These are phyloP conservation scores for Crataegus laevigata DNA, from an alignment of 306 rosid genomes.

Conservation along the genomic window DNA sequence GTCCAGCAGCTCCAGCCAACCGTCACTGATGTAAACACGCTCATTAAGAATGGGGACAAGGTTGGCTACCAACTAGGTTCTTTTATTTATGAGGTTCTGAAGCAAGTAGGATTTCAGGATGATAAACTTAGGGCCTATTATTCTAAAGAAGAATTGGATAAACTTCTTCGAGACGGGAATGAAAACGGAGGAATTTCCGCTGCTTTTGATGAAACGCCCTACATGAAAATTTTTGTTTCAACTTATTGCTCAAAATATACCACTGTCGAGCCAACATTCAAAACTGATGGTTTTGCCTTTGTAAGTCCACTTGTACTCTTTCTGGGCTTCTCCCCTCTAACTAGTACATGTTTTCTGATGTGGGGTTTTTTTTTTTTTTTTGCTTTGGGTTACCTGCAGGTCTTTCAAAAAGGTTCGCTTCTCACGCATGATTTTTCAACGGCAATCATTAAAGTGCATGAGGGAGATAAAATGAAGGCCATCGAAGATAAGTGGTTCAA, in stretches of 20 bases:
- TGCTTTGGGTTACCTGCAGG: neutral
- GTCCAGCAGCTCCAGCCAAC: conserved; percentile 47
- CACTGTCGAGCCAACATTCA: conserved; percentile 39
- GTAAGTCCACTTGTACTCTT: conserved; percentile 23
- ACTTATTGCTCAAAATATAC: conserved; percentile 39
- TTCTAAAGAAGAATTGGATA: conserved; percentile 20
- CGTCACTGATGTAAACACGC: conserved; percentile 27
- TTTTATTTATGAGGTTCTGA: conserved; percentile 28
- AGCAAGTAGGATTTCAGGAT: conserved; percentile 20
- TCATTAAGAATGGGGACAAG: conserved; percentile 18
- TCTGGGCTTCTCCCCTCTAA: neutral
- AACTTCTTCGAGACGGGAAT: conserved; percentile 32
- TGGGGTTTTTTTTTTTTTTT: neutral
- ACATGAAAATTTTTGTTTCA: conserved; percentile 32
- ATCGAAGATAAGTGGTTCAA: conserved; percentile 26
- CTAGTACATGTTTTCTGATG: neutral
- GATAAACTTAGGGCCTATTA: conserved; percentile 12
- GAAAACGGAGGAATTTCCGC: conserved; percentile 44
- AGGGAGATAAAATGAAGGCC: neutral
- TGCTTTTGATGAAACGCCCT: conserved; percentile 51
- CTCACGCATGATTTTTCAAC: neutral
- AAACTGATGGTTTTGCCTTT: conserved; percentile 53
- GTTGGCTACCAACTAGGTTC: conserved; percentile 42
- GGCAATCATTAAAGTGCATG: neutral
- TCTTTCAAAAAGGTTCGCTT: neutral